Evolutionary conservation across 768 basidiomycete genomes (phyloP), one percentile per base, ranked within the genome.

Genomic region (Pholiota molesta): DNA sequence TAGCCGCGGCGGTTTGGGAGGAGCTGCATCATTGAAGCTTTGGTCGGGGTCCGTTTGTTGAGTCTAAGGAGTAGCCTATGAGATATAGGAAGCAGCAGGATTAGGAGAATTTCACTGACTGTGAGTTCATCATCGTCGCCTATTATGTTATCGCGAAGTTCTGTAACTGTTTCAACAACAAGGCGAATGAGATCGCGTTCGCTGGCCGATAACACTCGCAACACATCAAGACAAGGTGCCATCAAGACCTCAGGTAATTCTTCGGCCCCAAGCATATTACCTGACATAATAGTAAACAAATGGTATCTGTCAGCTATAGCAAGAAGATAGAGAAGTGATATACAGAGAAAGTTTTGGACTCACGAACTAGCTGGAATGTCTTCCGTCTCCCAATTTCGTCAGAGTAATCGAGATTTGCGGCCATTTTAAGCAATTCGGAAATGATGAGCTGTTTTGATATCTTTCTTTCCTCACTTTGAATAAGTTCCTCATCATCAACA

Each of bases 301-400:
- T 52, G 40, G 14, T 16, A 66, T 37, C 52, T 28, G 61, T 37
- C 14, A 37, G 51, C 40, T 17, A 8, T 10, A 52, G 5, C 28
- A 35, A 21, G 47, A 16, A 52, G 21, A n/a, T n/a, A 11, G 10
- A 51, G 13, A 53, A 31, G 31, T 0, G 42, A n/a, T 26, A 23
- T 39, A 47, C 62, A 19, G n/a, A 11, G 29, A 8, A 11, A 35
- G n/a, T 45, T 17, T 31, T 33, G 17, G 23, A 86, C 91, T 74
- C 63, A 91, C 94, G 87, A 67, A 96, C 86, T 33, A 96, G 86
- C 54, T 85, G 81, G 68, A 91, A 92, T 89, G 95, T 95, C 75
- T 91, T 91, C 61, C 94, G 77, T 62, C 94, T 77, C 3, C 97
- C 96, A 62, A 91, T 92, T 73, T 97, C 95, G 75, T 99, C 97